Evolutionary conservation across 2,329 filamentous ascomycete genomes (phyloP), one percentile per base, ranked within the genome.

Genomic region (Ophiostoma perfectum): DNA sequence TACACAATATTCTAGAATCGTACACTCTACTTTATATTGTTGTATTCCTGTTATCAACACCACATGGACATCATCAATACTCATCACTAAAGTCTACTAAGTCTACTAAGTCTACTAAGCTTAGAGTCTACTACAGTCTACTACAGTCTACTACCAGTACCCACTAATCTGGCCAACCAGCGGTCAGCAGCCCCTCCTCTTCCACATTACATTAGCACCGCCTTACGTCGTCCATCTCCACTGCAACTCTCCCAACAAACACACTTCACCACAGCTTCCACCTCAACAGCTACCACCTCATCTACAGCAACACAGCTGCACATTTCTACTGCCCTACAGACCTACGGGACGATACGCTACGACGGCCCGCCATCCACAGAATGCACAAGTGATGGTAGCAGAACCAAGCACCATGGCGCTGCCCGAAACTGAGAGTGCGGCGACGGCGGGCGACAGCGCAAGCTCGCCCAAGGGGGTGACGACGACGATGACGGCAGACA

Each of bases 221-320:
- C 60, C 60, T 63, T 42, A 42, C 60, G 60, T 63, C 60, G 60
- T 36, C 60, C 58, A 62, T 63, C 11, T 63, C 58, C 39, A 42
- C 60, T 42, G 39, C 60, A 63, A n/a, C 16, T 42, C 38, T 63
- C 58, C 58, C 58, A 63, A 63, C 38, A 38, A 55, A 55, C 47
- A 52, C 49, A n/a, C 27, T 27, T 27, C 27, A 27, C 12, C n/a
- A 18, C 5, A 60, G 55, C 55, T 38, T 60, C 55, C 14, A 14
- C 27, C 55, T 60, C 27, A 27, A 27, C 27, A 27, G 27, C 27
- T 27, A 27, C 27, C 27, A 27, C 42, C 11, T 38, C 38, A 12
- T 36, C 12, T 12, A 27, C 27, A 27, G 27, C 27, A 27, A 27
- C 27, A 27, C 55, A 60, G 12, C 55, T 60, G 38, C n/a, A 60